Evolutionary conservation across 2,329 filamentous ascomycete genomes (phyloP), one percentile per base, ranked within the genome.

Genomic region (Colletotrichum chlorophyti): DNA sequence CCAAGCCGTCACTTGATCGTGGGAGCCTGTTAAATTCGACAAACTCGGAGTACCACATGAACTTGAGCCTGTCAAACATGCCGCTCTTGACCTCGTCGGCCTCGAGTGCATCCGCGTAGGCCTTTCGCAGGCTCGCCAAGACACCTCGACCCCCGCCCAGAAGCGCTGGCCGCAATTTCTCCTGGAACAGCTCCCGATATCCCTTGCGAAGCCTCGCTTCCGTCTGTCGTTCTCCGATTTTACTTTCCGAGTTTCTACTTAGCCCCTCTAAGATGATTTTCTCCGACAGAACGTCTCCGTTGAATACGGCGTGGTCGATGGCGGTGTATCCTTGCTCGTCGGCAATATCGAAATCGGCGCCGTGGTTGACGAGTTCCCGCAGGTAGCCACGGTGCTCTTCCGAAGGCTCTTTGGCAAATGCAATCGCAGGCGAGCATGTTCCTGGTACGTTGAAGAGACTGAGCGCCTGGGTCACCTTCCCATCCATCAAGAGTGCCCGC

Each of bases 361-460:
- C 70, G 2, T 65, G 65, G 8, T 70, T 64, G 1, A 75, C 61
- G 24, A 77, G 57, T 31, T 72, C 67, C 6, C 48, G 48, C 3
- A 76, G 58, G 51, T 76, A 75, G 1, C 62, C 50, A 1, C 67
- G 63, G 50, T 76, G 66, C 61, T 77, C 74, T 2, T 62, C 58
- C 1, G 70, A 75, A 1, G 72, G 72, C 52, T 76, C 75, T 51
- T 72, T 76, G 63, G 68, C 72, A 15, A 77, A 61, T 1, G 71
- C 72, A 17, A 74, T 71, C n/a, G 69, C 68, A 6, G 73, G 69
- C 0, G 72, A 68, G 51, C 69, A 71, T 1, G 50, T 53, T 11
- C 62, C 53, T 1, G 54, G 48, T 2, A 65, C 37, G 45, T 72
- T 69, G 60, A 74, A 72, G 34, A 70, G 65, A 14, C 43, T 17